Evolutionary conservation across 2,329 filamentous ascomycete genomes (phyloP).

Genomic region (Penicillium sclerotigenum): DNA sequence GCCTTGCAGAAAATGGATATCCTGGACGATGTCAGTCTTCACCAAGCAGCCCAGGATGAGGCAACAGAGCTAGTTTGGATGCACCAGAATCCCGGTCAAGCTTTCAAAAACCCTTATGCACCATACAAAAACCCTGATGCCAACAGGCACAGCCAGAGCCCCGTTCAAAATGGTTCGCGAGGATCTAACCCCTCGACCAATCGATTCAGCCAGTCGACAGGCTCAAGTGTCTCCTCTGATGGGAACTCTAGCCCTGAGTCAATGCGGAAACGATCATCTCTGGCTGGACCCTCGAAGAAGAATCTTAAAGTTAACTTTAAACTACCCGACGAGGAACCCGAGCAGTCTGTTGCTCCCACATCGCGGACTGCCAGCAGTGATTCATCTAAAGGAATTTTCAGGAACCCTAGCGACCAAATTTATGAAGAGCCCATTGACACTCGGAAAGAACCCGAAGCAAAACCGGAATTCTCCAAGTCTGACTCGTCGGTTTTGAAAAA

Average conservation of each 20-base stretch:
- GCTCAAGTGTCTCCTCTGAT: slow-evolving; percentile 18
- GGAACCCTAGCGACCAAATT: slow-evolving; percentile 62
- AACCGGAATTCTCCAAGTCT: slow-evolving; percentile 31
- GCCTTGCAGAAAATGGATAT: slow-evolving; percentile 60
- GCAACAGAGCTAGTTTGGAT: slow-evolving; percentile 64
- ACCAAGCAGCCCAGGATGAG: slow-evolving; percentile 59
- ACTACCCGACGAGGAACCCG: slow-evolving; percentile 30
- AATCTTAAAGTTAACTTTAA: slow-evolving; percentile 43
- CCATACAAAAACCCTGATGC: slow-evolving; percentile 47
- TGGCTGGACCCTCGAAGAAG: slow-evolving; percentile 30
- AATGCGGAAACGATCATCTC: slow-evolving; percentile 17
- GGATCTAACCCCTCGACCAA: background rate
- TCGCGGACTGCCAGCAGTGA: slow-evolving; percentile 37
- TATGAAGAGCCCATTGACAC: slow-evolving; percentile 77
- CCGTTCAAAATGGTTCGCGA: slow-evolving; percentile 19
- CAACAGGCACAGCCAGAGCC: slow-evolving; percentile 42
- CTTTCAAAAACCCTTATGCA: slow-evolving; percentile 49
- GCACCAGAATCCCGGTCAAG: slow-evolving; percentile 55
- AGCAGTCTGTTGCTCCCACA: slow-evolving; percentile 16
- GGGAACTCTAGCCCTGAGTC: slow-evolving; percentile 21
- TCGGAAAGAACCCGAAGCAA: slow-evolving; percentile 21
- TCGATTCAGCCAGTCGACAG: slow-evolving; percentile 18
- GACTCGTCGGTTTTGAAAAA: slow-evolving; percentile 51
- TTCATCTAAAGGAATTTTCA: slow-evolving; percentile 52
- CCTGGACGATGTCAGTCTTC: slow-evolving; percentile 53